Evolutionary conservation across 805 yeast genomes (phyloP).

Genomic region (Starmerella roubikii): DNA sequence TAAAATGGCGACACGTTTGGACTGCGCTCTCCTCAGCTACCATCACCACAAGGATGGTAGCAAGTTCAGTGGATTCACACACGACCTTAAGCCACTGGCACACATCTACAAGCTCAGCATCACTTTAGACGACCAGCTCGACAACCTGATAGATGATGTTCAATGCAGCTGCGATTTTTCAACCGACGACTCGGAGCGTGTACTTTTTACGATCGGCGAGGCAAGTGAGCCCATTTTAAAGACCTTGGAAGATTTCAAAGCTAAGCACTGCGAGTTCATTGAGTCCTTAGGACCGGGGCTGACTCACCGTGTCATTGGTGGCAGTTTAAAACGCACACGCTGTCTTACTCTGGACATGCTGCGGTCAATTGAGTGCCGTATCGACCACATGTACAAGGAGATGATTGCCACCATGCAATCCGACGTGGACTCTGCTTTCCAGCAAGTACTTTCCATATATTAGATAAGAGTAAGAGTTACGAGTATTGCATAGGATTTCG

Average conservation of each 20-base stretch:
- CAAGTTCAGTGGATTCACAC: background rate
- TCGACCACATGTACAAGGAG: slow-evolving; percentile 6
- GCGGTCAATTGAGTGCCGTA: slow-evolving; percentile 6
- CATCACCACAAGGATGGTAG: background rate
- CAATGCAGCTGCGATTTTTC: slow-evolving; percentile 12
- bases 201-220: slow-evolving; percentile 5
- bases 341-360: slow-evolving; percentile 11
- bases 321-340: slow-evolving; percentile 6
- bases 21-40: slow-evolving; percentile 6
- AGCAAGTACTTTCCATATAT: slow-evolving; percentile 9
- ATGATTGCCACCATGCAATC: background rate
- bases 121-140: slow-evolving; percentile 9
- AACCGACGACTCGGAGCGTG: slow-evolving; percentile 4
- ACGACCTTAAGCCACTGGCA: slow-evolving; percentile 8
- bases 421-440: slow-evolving; percentile 9
- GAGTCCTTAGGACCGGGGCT: slow-evolving; percentile 9
- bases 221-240: slow-evolving; percentile 8
- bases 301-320: slow-evolving; percentile 12
- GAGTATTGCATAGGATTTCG: too few species aligned
- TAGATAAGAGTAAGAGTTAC: background rate
- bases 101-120: slow-evolving; percentile 6
- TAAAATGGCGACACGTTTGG: background rate
- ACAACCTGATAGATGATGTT: slow-evolving; percentile 13
- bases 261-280: slow-evolving; percentile 8
- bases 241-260: slow-evolving; percentile 1